Conservation (phyloP, 192 early-diverging fungal genomes). For the Backusella circina region DNA sequence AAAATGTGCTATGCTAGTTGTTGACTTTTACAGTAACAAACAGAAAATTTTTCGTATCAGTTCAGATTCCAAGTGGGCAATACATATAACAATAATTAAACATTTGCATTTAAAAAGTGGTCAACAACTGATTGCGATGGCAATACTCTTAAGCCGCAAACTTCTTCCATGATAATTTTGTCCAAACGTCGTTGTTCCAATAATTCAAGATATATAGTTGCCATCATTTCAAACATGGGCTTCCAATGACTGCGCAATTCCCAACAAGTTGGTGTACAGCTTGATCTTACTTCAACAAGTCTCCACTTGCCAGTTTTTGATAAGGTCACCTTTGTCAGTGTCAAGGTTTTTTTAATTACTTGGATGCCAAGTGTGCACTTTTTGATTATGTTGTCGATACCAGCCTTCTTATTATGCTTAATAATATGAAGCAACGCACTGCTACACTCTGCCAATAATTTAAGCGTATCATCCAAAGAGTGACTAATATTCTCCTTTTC, state of each 20-base stretch:
- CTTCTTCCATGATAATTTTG: background rate
- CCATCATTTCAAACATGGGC: background rate
- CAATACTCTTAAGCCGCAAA: background rate
- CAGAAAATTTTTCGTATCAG: too few species aligned
- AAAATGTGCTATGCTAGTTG: background rate
- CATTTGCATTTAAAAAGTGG: conserved; percentile 10
- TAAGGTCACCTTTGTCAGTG: background rate
- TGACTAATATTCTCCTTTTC: background rate
- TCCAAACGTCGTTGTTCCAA: background rate
- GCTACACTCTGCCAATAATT: background rate
- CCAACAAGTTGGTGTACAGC: background rate
- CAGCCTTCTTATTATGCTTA: background rate
- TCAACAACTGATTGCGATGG: background rate
- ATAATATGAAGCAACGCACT: background rate
- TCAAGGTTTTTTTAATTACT: background rate
- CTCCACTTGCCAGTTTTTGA: background rate
- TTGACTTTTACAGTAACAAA: background rate
- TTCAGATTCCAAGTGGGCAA: conserved; percentile 2
- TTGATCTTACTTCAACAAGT: background rate
- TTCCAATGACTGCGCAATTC: background rate
- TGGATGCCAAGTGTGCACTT: background rate
- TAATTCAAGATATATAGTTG: background rate
- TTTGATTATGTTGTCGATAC: background rate
- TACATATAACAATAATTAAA: conserved; percentile 2
- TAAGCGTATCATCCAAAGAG: background rate